Evolutionary conservation across 148 eudicot genomes (phyloP), one percentile per base, ranked within the genome.

Genomic region (Euryodendron excelsum): DNA sequence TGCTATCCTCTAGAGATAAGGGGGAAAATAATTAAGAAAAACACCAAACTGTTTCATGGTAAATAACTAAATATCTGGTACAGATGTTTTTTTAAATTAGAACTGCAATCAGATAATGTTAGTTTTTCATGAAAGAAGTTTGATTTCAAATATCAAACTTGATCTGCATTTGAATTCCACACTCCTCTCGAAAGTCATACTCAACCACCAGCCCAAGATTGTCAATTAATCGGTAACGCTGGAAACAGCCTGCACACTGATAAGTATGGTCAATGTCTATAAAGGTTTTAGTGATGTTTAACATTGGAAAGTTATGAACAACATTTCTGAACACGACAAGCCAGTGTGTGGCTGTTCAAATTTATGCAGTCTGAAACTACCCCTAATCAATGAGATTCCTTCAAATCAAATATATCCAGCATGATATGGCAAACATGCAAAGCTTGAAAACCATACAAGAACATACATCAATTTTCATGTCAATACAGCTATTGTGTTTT

Each of bases 171-270:
- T 44, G 75, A 77, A 53, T 74, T 56, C 50, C 81, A 31, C 11
- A 60, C 13, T 91, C 94, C 70, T 90, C 88, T 58, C 85, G 84
- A 21, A 93, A 88, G 85, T 93, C 91, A 66, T 96, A 90, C 85
- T 96, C 99, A 74, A 92, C 89, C 85, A 93, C 96, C 78, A 93
- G 93, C 50, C 88, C 84, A 67, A 93, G 91, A 83, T 93, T 96
- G 89, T 96, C 98, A 33, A 93, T 88, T 75, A 96, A 81, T 84
- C 88, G 86, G 84, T 96, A 98, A 89, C 92, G 90, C 83, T 83
- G 82, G 50, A 85, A 87, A 87, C 98, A 96, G 39, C 99, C 99
- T 88, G 99, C 79, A 75, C 97, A 96, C 99, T 96, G 84, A 64
- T 33, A 34, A 81, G 44, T 33, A 73, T 11, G 14, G n/a, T 20